Evolutionary conservation across 176 grass and related monocot genomes (phyloP).

Genomic region (Aechmea fasciata): DNA sequence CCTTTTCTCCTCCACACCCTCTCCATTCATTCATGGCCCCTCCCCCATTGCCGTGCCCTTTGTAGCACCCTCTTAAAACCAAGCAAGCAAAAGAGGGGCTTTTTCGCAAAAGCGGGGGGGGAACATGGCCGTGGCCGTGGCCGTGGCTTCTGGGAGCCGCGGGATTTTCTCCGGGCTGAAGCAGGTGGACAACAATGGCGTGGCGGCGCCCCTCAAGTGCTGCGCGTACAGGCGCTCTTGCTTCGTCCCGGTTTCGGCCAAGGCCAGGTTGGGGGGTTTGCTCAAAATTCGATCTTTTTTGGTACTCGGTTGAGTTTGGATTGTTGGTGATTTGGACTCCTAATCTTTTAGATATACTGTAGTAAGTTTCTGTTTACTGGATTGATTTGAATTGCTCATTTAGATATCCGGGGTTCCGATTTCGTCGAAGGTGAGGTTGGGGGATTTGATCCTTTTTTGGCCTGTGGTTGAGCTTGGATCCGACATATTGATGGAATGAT

Average conservation of each 20-base stretch:
- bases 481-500: constrained; percentile 1
- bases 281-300: neutral
- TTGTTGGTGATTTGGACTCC: neutral
- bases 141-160: constrained; percentile 28
- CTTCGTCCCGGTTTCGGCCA: constrained; percentile 22
- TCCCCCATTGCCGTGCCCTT: neutral
- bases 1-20: neutral
- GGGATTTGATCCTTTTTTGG: too few species aligned
- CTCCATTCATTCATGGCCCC: neutral
- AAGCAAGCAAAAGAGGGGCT: neutral
- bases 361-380: too few species aligned
- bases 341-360: too few species aligned
- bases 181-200: neutral
- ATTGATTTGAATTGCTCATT: neutral
- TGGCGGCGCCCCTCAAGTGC: neutral
- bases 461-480: too few species aligned
- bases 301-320: neutral
- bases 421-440: too few species aligned
- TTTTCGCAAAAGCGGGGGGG: neutral
- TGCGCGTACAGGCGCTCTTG: constrained; percentile 6
- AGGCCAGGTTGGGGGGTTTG: constrained; percentile 40
- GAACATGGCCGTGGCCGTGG: constrained; percentile 23
- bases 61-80: neutral
- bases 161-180: constrained; percentile 36
- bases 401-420: neutral